Base-by-base conservation (phyloP, 2,329 filamentous ascomycete species). In the Paramyrothecium roridum region DNA sequence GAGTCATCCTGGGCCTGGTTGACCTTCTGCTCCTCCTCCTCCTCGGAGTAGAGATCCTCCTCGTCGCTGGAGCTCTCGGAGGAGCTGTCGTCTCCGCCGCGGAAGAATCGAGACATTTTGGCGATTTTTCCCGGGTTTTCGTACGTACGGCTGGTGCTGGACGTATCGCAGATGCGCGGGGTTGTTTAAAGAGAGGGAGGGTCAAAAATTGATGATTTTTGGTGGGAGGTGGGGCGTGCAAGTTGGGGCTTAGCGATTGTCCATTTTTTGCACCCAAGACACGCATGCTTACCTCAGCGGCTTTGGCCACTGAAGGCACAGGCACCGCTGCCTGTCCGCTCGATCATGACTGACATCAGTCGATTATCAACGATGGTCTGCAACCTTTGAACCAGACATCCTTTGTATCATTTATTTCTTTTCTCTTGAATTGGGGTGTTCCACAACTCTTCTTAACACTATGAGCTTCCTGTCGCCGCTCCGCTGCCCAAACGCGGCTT, bases 61-160 rank as follows among this genome's bases (percentile, higher is more conserved):
- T 98, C 93, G 67, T 97, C 93, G 69, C 91, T 96, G 83, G 91
- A 91, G 80, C 86, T 93, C 78, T 97, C 93, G 82, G 86, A 91
- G 70, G 93, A 96, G 86, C 93, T 97, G 78, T 96, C 93, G 80
- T 84, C 81, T 70, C 88, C 90, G 74, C 90, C 90, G 62, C 91
- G 90, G 84, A 98, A 98, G 79, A 98, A 99, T 80, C 92, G 90
- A 84, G 95, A 98, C 90, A 93, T 95, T 60, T 71, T 89, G 79
- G 73, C 67, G 63, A 60, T 62, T 53, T 64, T 60, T 61, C 57
- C 60, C 30, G 19, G 46, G 22, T 21, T 48, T 22, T 48, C 40
- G 40, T 17, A 45, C 19, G 40, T 23, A 48, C 19, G 22, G 48
- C 48, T 64, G 57, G 60, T 63, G 59, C 61, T 65, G 59, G 56